phyloP scores from a whole-genome alignment of 2,329 filamentous ascomycete genomes.

The Claviceps fusiformis region DNA sequence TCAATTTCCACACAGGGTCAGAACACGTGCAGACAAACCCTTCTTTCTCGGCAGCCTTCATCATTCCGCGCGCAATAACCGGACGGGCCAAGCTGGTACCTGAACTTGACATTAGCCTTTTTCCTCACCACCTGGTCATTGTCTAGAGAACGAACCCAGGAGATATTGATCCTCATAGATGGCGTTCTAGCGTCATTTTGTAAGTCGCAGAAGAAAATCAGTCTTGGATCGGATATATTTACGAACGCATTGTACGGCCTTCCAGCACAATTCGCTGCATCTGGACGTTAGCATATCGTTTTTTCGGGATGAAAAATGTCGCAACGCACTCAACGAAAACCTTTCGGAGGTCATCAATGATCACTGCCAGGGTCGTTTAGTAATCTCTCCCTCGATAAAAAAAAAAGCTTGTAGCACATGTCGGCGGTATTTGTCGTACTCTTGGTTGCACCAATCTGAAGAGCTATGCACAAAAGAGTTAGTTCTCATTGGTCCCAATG shows the following conservation, averaged over 20 bases:
- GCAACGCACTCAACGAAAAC: conserved; percentile 51
- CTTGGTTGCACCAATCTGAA: neutral
- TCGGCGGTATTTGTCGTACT: neutral
- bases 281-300: neutral
- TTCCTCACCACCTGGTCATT: neutral
- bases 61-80: conserved; percentile 45
- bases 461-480: neutral
- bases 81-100: conserved; percentile 50
- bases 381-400: neutral
- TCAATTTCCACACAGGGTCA: neutral
- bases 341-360: conserved; percentile 47
- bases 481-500: neutral
- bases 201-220: neutral
- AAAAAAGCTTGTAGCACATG: neutral
- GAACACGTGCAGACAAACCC: neutral
- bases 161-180: conserved; percentile 44
- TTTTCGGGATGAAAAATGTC: neutral
- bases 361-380: conserved; percentile 19
- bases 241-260: conserved; percentile 43
- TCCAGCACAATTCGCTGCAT: conserved; percentile 49
- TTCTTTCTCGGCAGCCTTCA: conserved; percentile 19
- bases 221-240: neutral
- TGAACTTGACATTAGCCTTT: neutral
- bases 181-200: conserved; percentile 24
- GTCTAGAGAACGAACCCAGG: conserved; percentile 5